Conservation (phyloP, 306 rosid species). For the Sicyos edulis region DNA sequence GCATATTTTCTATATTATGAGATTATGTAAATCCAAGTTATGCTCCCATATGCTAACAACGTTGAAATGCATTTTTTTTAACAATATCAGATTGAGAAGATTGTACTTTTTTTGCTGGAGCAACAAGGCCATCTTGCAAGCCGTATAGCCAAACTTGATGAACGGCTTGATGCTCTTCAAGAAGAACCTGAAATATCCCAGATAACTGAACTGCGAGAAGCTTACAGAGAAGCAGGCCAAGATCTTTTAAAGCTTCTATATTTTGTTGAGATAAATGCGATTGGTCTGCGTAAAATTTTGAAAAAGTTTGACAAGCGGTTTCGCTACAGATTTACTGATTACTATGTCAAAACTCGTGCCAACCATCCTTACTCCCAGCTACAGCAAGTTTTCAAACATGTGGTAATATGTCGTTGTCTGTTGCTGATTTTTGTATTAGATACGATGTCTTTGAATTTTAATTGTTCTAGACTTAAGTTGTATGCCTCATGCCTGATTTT, state of each 20-base stretch:
- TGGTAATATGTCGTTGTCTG: constrained; percentile 56
- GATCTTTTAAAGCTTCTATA: constrained; percentile 80
- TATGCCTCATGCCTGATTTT: neutral
- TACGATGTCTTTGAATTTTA: neutral
- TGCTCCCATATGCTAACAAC: neutral
- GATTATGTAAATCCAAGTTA: constrained; percentile 4
- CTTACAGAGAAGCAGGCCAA: constrained; percentile 68
- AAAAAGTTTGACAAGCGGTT: constrained; percentile 97
- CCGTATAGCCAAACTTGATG: constrained; percentile 68
- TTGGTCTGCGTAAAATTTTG: constrained; percentile 95
- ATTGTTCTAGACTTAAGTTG: neutral
- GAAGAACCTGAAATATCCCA: constrained; percentile 72
- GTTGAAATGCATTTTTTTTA: constrained; percentile 18
- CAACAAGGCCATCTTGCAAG: constrained; percentile 98
- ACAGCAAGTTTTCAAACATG: constrained; percentile 99
- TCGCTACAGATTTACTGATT: constrained; percentile 82
- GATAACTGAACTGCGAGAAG: constrained; percentile 65
- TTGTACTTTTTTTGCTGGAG: constrained; percentile 89
- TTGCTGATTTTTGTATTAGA: constrained; percentile 14
- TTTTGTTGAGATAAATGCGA: constrained; percentile 86
- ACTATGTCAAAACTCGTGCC: constrained; percentile 91
- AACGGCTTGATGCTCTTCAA: constrained; percentile 54
- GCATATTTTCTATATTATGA: neutral
- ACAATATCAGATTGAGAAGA: constrained; percentile 74
- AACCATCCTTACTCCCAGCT: constrained; percentile 98